These are phyloP conservation scores for Neonectria hederae DNA, from an alignment of 2,329 filamentous ascomycete genomes.

Conservation along the genomic window DNA sequence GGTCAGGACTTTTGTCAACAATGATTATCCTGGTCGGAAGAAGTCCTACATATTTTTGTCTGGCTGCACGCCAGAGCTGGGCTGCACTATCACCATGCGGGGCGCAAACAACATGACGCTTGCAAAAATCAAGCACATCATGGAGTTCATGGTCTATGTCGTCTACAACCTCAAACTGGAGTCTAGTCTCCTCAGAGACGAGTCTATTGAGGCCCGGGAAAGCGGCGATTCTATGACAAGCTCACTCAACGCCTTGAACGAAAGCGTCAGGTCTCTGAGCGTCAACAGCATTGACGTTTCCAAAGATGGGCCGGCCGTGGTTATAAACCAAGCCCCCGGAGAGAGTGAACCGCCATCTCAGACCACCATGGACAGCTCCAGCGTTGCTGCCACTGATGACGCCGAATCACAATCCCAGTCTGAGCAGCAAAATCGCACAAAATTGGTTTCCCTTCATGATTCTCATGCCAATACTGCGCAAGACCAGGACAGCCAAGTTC, in stretches of 20 bases:
- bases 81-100: conserved; percentile 92
- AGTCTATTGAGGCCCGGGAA: conserved; percentile 84
- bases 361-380: conserved; percentile 43
- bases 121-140: conserved; percentile 86
- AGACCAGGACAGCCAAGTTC: conserved; percentile 67
- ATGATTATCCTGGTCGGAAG: conserved; percentile 75
- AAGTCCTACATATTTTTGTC: conserved; percentile 97
- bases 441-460: conserved; percentile 52
- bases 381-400: conserved; percentile 42
- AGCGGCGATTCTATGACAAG: conserved; percentile 56
- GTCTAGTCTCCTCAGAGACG: conserved; percentile 92
- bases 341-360: conserved; percentile 51
- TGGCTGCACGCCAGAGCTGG: conserved; percentile 87
- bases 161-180: conserved; percentile 98
- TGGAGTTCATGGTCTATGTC: conserved; percentile 99
- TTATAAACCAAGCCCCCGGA: conserved; percentile 49
- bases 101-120: conserved; percentile 79
- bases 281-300: conserved; percentile 43
- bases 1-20: conserved; percentile 92
- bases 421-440: conserved; percentile 42
- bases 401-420: conserved; percentile 41
- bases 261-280: conserved; percentile 50
- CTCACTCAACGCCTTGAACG: conserved; percentile 52
- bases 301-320: conserved; percentile 44
- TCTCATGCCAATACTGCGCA: conserved; percentile 55